Base-by-base conservation (phyloP, 2,329 filamentous ascomycete genomes). In the Aureobasidium leucospermi region DNA sequence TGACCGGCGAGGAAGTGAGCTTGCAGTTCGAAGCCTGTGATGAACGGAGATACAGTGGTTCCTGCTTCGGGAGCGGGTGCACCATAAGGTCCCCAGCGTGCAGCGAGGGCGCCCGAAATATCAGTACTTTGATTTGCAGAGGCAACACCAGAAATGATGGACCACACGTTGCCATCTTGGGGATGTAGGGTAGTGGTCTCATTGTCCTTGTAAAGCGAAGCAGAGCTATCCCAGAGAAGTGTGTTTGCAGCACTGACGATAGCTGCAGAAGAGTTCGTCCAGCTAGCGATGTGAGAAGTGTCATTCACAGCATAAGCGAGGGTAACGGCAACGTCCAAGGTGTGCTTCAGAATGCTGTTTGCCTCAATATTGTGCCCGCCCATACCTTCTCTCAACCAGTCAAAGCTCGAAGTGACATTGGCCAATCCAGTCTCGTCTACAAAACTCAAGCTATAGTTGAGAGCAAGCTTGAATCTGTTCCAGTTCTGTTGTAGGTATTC, bases 171-270 rank as follows among this genome's bases (percentile, higher is more conserved):
- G 28, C 75, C 75, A 62, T 78, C 75, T 65, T 78, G 75, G 0
- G 75, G 75, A 45, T 81, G 73, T 3, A 87, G 72, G 0, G 75
- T 74, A 1, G 76, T 78, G 0, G 75, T 78, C 39, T 78, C 76
- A 62, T 83, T 84, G 67, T 82, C 80, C 58, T 75, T 74, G 70
- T 84, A 81, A 62, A 81, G 75, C 29, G 78, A 78, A n/a, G 72
- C 72, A 1, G 67, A 57, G 0, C 70, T 63, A 62, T 83, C 77
- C 76, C 78, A 84, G 60, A 80, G 76, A 49, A 76, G 71, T 10
- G 67, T 66, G 46, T 80, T 76, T 29, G 80, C 79, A 4, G 76
- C 73, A 0, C 64, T 63, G 64, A 73, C 73, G 42, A 83, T 74
- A 5, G 66, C 62, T 3, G 68, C 69, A 7, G 78, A 79, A 38